Conservation (phyloP, 306 rosid species). For the Inga oerstediana region DNA sequence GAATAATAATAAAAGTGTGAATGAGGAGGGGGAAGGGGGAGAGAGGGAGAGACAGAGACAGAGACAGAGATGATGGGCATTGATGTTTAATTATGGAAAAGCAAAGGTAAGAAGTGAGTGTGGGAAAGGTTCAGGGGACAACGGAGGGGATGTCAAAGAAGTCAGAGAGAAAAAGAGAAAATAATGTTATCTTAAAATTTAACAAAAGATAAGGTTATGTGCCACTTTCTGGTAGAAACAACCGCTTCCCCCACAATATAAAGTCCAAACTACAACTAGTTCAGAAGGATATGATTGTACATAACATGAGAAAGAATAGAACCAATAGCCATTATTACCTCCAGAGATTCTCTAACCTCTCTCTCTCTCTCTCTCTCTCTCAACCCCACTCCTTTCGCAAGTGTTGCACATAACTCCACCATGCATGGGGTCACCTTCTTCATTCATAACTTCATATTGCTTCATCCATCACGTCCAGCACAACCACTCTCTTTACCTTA, state of each 20-base stretch:
- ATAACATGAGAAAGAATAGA: slow-evolving; percentile 36
- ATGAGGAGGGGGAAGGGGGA: not conserved
- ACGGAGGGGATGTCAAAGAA: slow-evolving; percentile 49
- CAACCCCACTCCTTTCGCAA: slow-evolving; percentile 31
- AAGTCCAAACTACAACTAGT: slow-evolving; percentile 39
- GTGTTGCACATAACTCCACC: slow-evolving; percentile 41
- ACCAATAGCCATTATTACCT: slow-evolving; percentile 39
- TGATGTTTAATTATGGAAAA: slow-evolving; percentile 65
- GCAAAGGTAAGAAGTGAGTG: slow-evolving; percentile 47
- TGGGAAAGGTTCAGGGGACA: slow-evolving; percentile 43
- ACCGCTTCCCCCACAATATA: slow-evolving; percentile 26
- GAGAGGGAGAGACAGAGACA: not conserved
- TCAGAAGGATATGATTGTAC: slow-evolving; percentile 31
- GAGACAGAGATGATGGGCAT: slow-evolving; percentile 45
- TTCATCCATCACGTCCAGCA: slow-evolving; percentile 44
- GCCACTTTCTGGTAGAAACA: slow-evolving; percentile 34
- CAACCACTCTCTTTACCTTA: slow-evolving; percentile 13
- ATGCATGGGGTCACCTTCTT: slow-evolving; percentile 46
- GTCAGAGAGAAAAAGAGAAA: slow-evolving; percentile 36
- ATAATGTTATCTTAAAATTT: slow-evolving; percentile 28
- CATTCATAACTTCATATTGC: slow-evolving; percentile 34
- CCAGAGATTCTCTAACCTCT: slow-evolving; percentile 52
- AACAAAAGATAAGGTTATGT: slow-evolving; percentile 18
- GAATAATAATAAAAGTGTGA: slow-evolving; percentile 25
- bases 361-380: slow-evolving; percentile 20